phyloP scores from a whole-genome alignment of 305 asterid genomes.

The Solanum hybrid region DNA sequence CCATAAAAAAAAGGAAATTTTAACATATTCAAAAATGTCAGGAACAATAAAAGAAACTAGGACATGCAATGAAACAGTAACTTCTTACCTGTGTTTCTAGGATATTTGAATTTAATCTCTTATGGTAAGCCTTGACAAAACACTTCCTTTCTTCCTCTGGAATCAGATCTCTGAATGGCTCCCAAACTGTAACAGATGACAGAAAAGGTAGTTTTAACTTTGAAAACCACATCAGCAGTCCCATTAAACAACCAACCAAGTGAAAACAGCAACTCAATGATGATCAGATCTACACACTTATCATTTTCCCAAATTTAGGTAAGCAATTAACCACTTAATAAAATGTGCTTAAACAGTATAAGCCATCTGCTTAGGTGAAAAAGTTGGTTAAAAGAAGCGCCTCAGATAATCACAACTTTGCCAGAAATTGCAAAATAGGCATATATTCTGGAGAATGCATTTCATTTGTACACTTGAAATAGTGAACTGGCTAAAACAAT shows the following conservation, averaged over 20 bases:
- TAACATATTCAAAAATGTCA: not conserved
- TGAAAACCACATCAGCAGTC: not conserved
- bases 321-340: not conserved
- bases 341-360: not conserved
- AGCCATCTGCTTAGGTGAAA: not conserved
- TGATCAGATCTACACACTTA: not conserved
- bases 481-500: not conserved
- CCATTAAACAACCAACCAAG: not conserved
- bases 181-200: constrained; percentile 65
- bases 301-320: not conserved
- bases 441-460: constrained; percentile 1
- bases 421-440: not conserved
- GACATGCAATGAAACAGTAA: constrained; percentile 7
- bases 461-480: not conserved
- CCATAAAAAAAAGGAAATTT: not conserved
- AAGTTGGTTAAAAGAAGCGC: not conserved
- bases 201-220: not conserved
- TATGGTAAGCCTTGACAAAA: constrained; percentile 74
- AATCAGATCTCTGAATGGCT: constrained; percentile 84
- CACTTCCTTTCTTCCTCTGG: constrained; percentile 87
- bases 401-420: not conserved
- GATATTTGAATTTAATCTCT: constrained; percentile 77
- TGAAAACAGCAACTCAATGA: not conserved
- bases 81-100: constrained; percentile 71
- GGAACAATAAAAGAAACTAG: constrained; percentile 6